phyloP scores from a whole-genome alignment of 1,284 basidiomycete species.

The Fomitiporia mediterranea region DNA sequence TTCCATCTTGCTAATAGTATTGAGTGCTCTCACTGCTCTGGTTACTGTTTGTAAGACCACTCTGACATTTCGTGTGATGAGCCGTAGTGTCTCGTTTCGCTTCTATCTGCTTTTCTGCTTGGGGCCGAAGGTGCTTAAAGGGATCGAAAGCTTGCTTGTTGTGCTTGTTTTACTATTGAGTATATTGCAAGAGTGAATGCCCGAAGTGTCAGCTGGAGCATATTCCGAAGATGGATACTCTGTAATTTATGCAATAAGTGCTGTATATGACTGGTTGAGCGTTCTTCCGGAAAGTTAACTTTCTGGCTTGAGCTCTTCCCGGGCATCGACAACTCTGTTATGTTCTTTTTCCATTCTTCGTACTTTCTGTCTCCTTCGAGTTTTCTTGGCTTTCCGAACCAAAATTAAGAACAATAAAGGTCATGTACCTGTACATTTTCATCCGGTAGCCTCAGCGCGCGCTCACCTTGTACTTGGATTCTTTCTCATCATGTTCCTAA shows the following conservation, averaged over 20 bases:
- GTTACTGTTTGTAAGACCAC: constrained; percentile 84
- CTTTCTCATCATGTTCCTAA: constrained; percentile 81
- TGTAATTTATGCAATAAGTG: constrained; percentile 62
- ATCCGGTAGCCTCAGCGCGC: constrained; percentile 82
- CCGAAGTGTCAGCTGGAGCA: constrained; percentile 58
- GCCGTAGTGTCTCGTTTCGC: constrained; percentile 76
- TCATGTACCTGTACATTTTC: constrained; percentile 91
- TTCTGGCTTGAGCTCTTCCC: constrained; percentile 79
- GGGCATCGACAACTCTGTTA: constrained; percentile 82
- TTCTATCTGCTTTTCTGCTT: no score
- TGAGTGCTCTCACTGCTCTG: constrained; percentile 72
- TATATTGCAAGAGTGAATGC: constrained; percentile 61
- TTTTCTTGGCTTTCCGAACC: constrained; percentile 84
- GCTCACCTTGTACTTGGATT: constrained; percentile 79
- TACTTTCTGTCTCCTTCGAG: constrained; percentile 79
- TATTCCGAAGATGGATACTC: constrained; percentile 58
- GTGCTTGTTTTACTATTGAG: constrained; percentile 80
- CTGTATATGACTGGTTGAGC: constrained; percentile 42
- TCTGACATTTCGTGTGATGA: constrained; percentile 70
- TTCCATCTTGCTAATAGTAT: constrained; percentile 57
- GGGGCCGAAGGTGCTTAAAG: constrained; percentile 28
- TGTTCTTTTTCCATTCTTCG: constrained; percentile 86
- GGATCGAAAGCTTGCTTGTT: constrained; percentile 66
- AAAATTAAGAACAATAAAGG: constrained; percentile 81
- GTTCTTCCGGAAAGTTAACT: constrained; percentile 82